Base-by-base conservation (phyloP, 106 monocot species). In the Apostasia shenzhenica region DNA sequence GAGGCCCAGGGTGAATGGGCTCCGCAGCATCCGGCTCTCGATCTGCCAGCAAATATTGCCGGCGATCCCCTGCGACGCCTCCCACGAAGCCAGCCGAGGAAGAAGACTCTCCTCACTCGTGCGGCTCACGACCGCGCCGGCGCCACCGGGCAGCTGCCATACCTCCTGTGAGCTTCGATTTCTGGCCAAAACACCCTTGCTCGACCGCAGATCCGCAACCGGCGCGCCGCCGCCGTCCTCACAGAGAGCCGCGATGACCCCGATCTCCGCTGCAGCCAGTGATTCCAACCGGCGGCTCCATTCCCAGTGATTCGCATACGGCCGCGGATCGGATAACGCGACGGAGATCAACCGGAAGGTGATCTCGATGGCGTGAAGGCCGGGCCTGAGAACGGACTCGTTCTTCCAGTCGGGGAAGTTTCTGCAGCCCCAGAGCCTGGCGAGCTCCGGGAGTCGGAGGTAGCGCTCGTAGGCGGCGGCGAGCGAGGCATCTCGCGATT, bases 81-180 rank as follows among this genome's bases (percentile, higher is more conserved):
- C 89, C 93, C 93, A 94, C 39, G 70, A 26, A 13, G 80, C 89
- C 7, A 94, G 84, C 58, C 89, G 70, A 3, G 93, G 93, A 14
- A 94, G 86, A 57, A 94, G 80, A 82, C 93, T 89, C 14, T 72
- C 82, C 80, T 84, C 86, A 80, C 89, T 94, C 45, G 82, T 80
- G 38, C 72, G 81, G 78, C 76, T 84, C 55, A 84, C 86, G n/a
- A 86, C 76, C 3, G 80, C 45, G 11, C 14, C 56, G 0, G 73
- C 57, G 3, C 59, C 67, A 1, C 84, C 84, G 38, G 84, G 79
- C 12, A 83, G 61, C 75, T 77, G 72, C 86, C 86, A 91, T 14
- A 91, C 91, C 79, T 84, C 83, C 45, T 71, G 74, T 12, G 83
- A 81, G 73, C 84, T 84, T 47, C 73, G 41, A 3, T 79, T 68